These are phyloP conservation scores for Kluyveromyces aestuarii DNA, from an alignment of 805 yeast species.

Conservation along the genomic window DNA sequence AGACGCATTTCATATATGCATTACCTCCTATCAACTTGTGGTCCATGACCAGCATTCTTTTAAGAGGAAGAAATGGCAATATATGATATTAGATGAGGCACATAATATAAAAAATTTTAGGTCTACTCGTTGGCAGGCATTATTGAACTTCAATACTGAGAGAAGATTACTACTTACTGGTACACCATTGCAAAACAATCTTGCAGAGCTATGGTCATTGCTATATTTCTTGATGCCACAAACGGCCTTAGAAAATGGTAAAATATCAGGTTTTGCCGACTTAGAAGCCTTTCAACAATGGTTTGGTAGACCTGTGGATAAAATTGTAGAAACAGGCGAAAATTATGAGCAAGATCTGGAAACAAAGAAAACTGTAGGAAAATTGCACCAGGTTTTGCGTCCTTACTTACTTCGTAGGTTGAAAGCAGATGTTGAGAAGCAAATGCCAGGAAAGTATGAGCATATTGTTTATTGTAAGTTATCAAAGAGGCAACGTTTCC, in stretches of 20 bases:
- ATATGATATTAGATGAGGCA: constrained; percentile 96
- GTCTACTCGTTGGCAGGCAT: constrained; percentile 95
- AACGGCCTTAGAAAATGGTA: constrained; percentile 52
- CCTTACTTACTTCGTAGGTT: constrained; percentile 87
- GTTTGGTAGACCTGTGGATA: constrained; percentile 98
- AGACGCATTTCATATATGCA: constrained; percentile 92
- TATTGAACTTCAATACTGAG: constrained; percentile 87
- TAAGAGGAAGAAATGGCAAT: constrained; percentile 87
- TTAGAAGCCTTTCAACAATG: constrained; percentile 93
- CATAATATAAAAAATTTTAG: constrained; percentile 95
- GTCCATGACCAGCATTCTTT: constrained; percentile 94
- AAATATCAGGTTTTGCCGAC: constrained; percentile 82
- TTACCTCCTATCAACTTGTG: constrained; percentile 94
- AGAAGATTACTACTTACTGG: constrained; percentile 86
- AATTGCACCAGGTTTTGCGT: constrained; percentile 85
- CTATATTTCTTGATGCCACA: constrained; percentile 94
- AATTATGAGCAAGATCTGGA: constrained; percentile 60
- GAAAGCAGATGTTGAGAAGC: constrained; percentile 95
- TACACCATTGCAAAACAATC: constrained; percentile 92
- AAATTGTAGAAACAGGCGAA: constrained; percentile 57
- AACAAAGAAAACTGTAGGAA: constrained; percentile 74
- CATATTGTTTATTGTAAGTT: constrained; percentile 88
- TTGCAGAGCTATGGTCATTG: constrained; percentile 93
- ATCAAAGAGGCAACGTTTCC: constrained; percentile 82
- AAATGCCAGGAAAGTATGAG: constrained; percentile 97